A percentile compares a stretch with the other conserved stretches of the same genome.
Evolutionary conservation across 768 basidiomycete species (phyloP).

Genomic region (Leucogyrophana mollusca): DNA sequence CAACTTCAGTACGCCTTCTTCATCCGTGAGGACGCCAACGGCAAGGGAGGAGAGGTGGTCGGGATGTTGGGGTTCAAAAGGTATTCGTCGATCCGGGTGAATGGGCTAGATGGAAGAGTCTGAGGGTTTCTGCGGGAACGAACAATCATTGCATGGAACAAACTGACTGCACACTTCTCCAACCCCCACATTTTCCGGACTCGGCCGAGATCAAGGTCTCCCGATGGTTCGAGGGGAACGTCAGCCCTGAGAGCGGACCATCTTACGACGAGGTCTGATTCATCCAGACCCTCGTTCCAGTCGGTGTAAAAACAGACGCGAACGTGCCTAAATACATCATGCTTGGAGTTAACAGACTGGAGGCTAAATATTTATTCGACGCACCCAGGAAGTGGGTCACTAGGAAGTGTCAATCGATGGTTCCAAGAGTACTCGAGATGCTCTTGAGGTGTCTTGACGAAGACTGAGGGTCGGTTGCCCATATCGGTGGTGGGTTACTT

Average conservation of each 20-base stretch:
- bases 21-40: slow-evolving; percentile 22
- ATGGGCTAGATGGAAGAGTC: slow-evolving; percentile 16
- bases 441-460: slow-evolving; percentile 11
- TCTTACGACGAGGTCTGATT: slow-evolving; percentile 25
- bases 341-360: too few species aligned
- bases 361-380: too few species aligned
- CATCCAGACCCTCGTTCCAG: slow-evolving; percentile 26
- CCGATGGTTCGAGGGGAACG: slow-evolving; percentile 22
- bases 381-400: slow-evolving; percentile 3
- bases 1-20: slow-evolving; percentile 23
- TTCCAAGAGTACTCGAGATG: slow-evolving; percentile 8
- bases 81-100: slow-evolving; percentile 16
- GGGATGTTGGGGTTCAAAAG: slow-evolving; percentile 20
- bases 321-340: slow-evolving; percentile 18
- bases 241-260: slow-evolving; percentile 25
- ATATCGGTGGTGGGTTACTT: neutral
- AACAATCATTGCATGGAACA: too few species aligned
- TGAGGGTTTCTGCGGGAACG: too few species aligned
- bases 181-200: slow-evolving; percentile 23
- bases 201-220: slow-evolving; percentile 14
- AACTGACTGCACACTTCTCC: neutral
- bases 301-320: slow-evolving; percentile 30
- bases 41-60: slow-evolving; percentile 26
- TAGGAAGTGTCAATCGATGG: neutral
- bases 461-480: slow-evolving; percentile 8